Conservation (phyloP, 2,329 filamentous ascomycete species). For the Hypoxylon sp. region DNA sequence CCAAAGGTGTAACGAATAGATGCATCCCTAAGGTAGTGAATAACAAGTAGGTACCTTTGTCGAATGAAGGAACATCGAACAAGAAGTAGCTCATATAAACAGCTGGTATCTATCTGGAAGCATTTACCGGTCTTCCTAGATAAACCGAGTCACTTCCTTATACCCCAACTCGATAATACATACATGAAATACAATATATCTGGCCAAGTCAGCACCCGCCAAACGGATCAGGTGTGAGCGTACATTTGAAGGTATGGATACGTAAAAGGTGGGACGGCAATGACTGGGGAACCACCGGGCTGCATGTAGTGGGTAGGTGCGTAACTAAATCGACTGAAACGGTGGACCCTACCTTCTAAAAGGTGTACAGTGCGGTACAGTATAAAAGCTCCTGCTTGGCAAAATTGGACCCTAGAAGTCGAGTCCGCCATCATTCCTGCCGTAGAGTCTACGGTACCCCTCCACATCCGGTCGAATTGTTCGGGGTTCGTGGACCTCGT, state of each 20-base stretch:
- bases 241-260: slow-evolving; percentile 2
- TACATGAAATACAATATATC: not conserved
- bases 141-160: not conserved
- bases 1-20: not conserved
- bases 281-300: slow-evolving; percentile 23
- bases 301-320: slow-evolving; percentile 14
- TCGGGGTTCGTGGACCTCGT: slow-evolving; percentile 39
- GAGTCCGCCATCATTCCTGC: slow-evolving; percentile 34
- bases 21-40: not conserved
- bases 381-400: slow-evolving; percentile 18
- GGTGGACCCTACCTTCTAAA: slow-evolving; percentile 17
- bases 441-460: slow-evolving; percentile 33
- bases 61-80: not conserved
- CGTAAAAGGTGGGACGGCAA: slow-evolving; percentile 24
- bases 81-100: not conserved
- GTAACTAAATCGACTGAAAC: slow-evolving; percentile 31
- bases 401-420: slow-evolving; percentile 9
- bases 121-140: not conserved
- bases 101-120: not conserved
- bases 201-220: not conserved
- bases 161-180: slow-evolving; percentile 12
- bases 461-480: slow-evolving; percentile 44
- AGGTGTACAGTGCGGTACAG: slow-evolving; percentile 35
- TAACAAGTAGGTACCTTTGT: not conserved
- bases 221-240: slow-evolving; percentile 4